Conservation (phyloP, 352 stramenopile species). For the Phytopythium chamaehyphon region DNA sequence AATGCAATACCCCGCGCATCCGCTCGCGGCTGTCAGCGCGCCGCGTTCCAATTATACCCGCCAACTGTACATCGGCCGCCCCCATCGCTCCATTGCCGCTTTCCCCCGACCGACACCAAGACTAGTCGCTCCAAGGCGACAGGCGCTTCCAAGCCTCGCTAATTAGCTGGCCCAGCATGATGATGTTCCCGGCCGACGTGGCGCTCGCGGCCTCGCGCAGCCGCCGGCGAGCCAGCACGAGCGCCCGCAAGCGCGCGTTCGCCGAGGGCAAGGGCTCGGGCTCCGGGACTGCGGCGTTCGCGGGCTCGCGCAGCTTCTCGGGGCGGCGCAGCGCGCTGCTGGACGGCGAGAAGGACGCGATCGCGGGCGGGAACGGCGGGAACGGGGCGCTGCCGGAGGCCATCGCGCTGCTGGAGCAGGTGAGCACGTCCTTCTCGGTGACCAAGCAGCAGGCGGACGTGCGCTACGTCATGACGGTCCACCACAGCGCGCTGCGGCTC, state of each 20-base stretch:
- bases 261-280: slow-evolving; percentile 10
- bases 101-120: too few species aligned
- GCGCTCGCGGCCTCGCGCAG: slow-evolving; percentile 19
- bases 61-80: background rate
- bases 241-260: slow-evolving; percentile 19
- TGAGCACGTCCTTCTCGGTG: slow-evolving; percentile 38
- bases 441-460: slow-evolving; percentile 50
- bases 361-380: too few species aligned
- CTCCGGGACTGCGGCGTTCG: background rate
- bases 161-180: slow-evolving; percentile 9
- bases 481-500: slow-evolving; percentile 21
- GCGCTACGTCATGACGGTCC: slow-evolving; percentile 58
- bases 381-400: slow-evolving; percentile 26
- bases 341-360: slow-evolving; percentile 24
- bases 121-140: too few species aligned
- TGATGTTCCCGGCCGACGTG: slow-evolving; percentile 33
- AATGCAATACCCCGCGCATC: background rate
- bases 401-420: slow-evolving; percentile 49
- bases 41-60: background rate
- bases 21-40: background rate
- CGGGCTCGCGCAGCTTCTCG: slow-evolving; percentile 12
- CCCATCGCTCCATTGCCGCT: background rate
- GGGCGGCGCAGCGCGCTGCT: slow-evolving; percentile 16
- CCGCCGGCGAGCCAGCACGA: slow-evolving; percentile 18
- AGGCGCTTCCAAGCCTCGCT: too few species aligned